Evolutionary conservation across 1,284 basidiomycete genomes (phyloP).

Genomic region (Lignosus rhinocerotis): DNA sequence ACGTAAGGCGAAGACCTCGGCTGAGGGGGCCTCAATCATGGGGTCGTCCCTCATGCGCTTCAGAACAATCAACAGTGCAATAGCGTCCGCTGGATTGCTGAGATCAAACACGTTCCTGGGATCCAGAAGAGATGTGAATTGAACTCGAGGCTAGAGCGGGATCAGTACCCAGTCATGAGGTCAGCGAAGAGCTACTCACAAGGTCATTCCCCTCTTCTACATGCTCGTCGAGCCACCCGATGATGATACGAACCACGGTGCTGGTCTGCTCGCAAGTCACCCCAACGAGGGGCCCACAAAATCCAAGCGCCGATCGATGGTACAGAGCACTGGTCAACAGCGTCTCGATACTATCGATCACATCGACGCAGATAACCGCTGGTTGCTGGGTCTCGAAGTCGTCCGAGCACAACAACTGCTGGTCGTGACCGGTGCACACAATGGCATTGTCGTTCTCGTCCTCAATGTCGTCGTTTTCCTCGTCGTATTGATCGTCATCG

Average conservation of each 20-base stretch:
- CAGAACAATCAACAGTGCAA: background rate
- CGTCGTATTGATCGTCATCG: background rate
- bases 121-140: background rate
- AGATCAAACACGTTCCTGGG: background rate
- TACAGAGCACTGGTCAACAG: background rate
- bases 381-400: background rate
- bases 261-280: background rate
- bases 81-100: background rate
- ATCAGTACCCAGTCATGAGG: background rate
- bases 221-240: background rate
- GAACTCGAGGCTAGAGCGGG: background rate
- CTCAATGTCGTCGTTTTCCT: background rate
- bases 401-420: background rate
- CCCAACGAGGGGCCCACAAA: background rate
- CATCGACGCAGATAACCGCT: background rate
- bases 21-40: background rate
- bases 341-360: background rate
- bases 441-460: background rate
- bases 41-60: background rate
- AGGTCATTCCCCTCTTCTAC: background rate
- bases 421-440: background rate
- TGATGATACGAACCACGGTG: background rate
- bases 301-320: background rate
- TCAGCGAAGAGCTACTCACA: background rate
- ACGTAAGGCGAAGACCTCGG: background rate